These are phyloP conservation scores for Lactarius tabidus DNA, from an alignment of 768 basidiomycete species.

Conservation along the genomic window DNA sequence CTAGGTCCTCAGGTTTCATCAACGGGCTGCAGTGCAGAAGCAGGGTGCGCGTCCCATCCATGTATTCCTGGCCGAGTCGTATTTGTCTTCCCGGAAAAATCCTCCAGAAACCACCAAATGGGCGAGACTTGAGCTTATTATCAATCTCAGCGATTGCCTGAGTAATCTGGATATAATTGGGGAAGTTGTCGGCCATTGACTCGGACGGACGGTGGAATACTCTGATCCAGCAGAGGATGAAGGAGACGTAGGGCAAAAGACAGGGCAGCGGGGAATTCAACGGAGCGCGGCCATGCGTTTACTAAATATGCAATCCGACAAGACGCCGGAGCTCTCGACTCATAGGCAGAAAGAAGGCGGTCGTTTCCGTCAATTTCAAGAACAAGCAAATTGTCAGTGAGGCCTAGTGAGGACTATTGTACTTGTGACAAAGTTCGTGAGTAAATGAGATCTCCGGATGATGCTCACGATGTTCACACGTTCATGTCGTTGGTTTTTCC, in stretches of 20 bases:
- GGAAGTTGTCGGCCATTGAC: accelerated
- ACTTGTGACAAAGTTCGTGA: too few species aligned
- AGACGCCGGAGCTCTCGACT: background rate
- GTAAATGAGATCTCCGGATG: too few species aligned
- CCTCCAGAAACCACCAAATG: background rate
- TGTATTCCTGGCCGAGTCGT: background rate
- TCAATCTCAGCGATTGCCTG: accelerated
- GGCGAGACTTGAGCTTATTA: background rate
- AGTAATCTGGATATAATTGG: accelerated
- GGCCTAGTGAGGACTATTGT: background rate
- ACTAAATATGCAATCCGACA: background rate
- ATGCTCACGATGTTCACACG: too few species aligned
- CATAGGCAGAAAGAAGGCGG: background rate
- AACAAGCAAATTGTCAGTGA: background rate
- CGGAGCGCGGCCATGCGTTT: background rate
- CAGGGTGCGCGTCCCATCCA: background rate
- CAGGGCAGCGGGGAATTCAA: background rate
- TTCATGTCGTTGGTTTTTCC: too few species aligned
- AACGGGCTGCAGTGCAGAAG: background rate
- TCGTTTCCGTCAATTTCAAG: background rate
- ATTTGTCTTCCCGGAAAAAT: background rate
- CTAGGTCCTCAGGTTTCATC: background rate
- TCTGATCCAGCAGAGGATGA: background rate
- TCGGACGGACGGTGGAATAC: background rate
- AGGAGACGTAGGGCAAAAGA: background rate